These are phyloP conservation scores for Clarireedia hainanense DNA, from an alignment of 2,329 filamentous ascomycete genomes.

Conservation along the genomic window DNA sequence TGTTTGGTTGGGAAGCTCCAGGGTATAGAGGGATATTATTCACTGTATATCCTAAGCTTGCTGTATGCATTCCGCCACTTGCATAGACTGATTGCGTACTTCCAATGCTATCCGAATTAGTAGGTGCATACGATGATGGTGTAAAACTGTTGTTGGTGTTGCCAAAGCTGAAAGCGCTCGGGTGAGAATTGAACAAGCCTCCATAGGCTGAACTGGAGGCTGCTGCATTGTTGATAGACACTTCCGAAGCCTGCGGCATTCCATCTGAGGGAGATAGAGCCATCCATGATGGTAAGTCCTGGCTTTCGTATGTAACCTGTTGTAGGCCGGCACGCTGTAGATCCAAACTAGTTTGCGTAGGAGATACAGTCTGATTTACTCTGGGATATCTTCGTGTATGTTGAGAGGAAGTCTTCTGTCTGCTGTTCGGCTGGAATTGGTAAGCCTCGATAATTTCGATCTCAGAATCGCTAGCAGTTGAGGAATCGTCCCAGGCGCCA, in stretches of 20 bases:
- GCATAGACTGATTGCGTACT: background rate
- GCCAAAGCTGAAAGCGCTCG: constrained; percentile 6
- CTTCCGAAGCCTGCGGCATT: background rate
- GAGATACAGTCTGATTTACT: background rate
- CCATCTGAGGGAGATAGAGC: background rate
- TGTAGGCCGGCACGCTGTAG: constrained; percentile 9
- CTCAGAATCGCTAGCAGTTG: constrained; percentile 23
- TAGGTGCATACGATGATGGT: background rate
- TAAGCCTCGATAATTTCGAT: constrained; percentile 26
- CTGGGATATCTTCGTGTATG: background rate
- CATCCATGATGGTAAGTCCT: constrained; percentile 21
- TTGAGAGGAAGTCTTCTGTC: constrained; percentile 6
- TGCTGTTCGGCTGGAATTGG: constrained; percentile 23
- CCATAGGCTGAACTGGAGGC: background rate
- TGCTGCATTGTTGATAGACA: background rate
- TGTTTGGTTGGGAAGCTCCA: background rate
- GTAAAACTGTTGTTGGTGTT: background rate
- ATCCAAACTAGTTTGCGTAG: background rate
- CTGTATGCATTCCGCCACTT: background rate
- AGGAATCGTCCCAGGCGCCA: constrained; percentile 20
- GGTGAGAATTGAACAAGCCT: background rate
- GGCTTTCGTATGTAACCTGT: constrained; percentile 18
- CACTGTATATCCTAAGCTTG: background rate
- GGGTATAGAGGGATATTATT: constrained; percentile 1
- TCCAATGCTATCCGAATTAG: background rate